phyloP scores from a whole-genome alignment of 2,329 filamentous ascomycete genomes.

The Coleophoma eucalyptorum region DNA sequence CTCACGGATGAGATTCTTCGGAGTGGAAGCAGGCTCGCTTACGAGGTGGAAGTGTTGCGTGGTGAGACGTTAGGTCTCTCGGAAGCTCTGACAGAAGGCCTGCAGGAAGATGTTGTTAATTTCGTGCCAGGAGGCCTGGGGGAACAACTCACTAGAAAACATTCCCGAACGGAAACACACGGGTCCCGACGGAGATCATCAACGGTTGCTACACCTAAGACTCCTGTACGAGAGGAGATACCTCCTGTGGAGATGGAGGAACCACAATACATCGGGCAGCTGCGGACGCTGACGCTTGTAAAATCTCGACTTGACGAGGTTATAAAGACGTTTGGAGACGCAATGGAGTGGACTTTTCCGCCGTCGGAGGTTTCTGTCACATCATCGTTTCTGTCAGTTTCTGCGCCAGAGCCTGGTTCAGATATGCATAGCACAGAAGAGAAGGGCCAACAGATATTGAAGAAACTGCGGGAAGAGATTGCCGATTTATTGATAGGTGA shows the following conservation, averaged over 20 bases:
- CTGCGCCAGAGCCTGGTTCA: constrained; percentile 70
- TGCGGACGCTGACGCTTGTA: constrained; percentile 80
- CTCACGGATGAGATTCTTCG: constrained; percentile 93
- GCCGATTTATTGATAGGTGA: constrained; percentile 56
- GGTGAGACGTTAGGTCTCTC: constrained; percentile 80
- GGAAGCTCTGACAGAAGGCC: constrained; percentile 69
- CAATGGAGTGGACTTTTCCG: constrained; percentile 92
- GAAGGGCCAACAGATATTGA: constrained; percentile 79
- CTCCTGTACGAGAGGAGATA: constrained; percentile 16
- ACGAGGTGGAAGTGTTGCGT: constrained; percentile 90
- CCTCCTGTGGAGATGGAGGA: constrained; percentile 32
- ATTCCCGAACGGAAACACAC: constrained; percentile 17
- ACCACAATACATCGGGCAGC: constrained; percentile 68
- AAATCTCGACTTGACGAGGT: constrained; percentile 82
- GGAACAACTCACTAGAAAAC: constrained; percentile 16
- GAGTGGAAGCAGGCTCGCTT: constrained; percentile 82
- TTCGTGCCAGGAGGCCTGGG: constrained; percentile 58
- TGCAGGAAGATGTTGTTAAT: constrained; percentile 67
- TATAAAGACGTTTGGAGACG: constrained; percentile 87
- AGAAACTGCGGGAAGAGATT: constrained; percentile 68
- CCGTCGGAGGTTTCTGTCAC: constrained; percentile 81
- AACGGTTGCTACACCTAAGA: constrained; percentile 21
- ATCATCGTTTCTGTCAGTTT: constrained; percentile 86
- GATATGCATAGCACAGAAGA: constrained; percentile 72
- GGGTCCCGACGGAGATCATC: constrained; percentile 19